These are phyloP conservation scores for Eimeria mitis DNA, from an alignment of 169 alveolate species.

Conservation along the genomic window DNA sequence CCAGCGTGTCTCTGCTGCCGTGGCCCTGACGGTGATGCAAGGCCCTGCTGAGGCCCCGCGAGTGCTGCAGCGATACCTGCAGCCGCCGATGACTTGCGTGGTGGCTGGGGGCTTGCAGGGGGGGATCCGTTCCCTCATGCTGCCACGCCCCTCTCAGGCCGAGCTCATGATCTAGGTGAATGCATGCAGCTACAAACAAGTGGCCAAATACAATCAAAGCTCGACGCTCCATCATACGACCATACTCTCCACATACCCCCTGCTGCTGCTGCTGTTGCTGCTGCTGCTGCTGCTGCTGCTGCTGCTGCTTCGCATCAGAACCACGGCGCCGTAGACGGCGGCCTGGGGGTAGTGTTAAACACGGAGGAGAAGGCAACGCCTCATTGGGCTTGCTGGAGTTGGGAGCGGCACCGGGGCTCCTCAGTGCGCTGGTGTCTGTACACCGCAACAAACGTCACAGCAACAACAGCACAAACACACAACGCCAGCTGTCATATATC, in stretches of 20 bases:
- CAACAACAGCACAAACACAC: no score
- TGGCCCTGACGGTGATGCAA: neutral
- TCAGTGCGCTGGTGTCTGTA: neutral
- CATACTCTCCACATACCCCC: no score
- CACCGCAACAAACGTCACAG: neutral
- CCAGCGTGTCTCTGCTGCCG: neutral
- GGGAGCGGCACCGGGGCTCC: neutral
- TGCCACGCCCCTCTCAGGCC: conserved; percentile 47
- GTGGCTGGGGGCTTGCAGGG: conserved; percentile 14
- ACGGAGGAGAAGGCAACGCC: neutral
- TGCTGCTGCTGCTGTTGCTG: neutral
- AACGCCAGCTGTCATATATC: neutral
- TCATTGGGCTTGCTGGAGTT: neutral
- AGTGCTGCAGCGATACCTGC: neutral
- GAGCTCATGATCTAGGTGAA: conserved; percentile 41
- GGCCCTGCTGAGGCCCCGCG: conserved; percentile 26
- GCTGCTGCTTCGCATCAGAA: neutral
- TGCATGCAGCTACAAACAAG: conserved; percentile 27
- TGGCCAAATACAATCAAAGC: conserved; percentile 12
- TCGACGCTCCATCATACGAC: conserved; percentile 8
- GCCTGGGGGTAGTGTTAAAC: neutral
- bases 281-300: no score
- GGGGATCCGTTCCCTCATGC: conserved; percentile 53
- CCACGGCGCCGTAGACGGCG: conserved; percentile 10
- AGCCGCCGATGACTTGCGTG: neutral